A percentile compares a stretch with the other conserved stretches of the same genome.
Evolutionary conservation across 2,329 filamentous ascomycete genomes (phyloP).

Genomic region (Aspergillus piperis): DNA sequence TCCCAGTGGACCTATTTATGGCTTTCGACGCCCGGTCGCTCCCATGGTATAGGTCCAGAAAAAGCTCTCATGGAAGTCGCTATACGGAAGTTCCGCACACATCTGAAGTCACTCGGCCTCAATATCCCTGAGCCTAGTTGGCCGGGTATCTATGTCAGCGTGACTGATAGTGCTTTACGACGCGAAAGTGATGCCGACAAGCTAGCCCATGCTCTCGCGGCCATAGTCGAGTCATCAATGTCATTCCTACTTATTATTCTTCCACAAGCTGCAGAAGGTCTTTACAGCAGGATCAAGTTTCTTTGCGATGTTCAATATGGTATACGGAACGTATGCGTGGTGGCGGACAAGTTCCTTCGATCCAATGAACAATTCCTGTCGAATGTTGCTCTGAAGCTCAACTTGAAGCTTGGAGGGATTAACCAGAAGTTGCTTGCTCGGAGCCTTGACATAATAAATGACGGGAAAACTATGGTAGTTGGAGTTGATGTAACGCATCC

Average conservation of each 20-base stretch:
- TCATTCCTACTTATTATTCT: conserved; percentile 4
- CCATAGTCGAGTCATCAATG: background rate
- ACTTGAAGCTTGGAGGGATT: conserved; percentile 73
- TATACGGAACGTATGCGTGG: conserved; percentile 4
- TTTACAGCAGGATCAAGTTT: conserved; percentile 8
- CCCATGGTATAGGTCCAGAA: background rate
- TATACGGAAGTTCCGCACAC: background rate
- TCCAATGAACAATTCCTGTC: conserved; percentile 9
- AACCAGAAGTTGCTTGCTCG: conserved; percentile 63
- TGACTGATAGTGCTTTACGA: conserved; percentile 55
- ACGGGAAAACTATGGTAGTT: conserved; percentile 76
- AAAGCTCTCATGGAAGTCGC: background rate
- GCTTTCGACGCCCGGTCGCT: background rate
- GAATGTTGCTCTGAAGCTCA: conserved; percentile 74
- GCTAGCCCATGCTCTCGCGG: background rate
- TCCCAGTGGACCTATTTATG: background rate
- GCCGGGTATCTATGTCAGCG: background rate
- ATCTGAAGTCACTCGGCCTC: background rate
- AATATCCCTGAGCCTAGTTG: background rate
- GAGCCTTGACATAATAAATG: conserved; percentile 58
- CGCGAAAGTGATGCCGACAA: background rate
- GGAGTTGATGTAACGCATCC: conserved; percentile 89
- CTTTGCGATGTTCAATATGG: conserved; percentile 5
- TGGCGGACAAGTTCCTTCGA: conserved; percentile 1
- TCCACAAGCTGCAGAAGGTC: background rate